Evolutionary conservation across 1,284 basidiomycete genomes (phyloP).

Genomic region (Ustilago lituana): DNA sequence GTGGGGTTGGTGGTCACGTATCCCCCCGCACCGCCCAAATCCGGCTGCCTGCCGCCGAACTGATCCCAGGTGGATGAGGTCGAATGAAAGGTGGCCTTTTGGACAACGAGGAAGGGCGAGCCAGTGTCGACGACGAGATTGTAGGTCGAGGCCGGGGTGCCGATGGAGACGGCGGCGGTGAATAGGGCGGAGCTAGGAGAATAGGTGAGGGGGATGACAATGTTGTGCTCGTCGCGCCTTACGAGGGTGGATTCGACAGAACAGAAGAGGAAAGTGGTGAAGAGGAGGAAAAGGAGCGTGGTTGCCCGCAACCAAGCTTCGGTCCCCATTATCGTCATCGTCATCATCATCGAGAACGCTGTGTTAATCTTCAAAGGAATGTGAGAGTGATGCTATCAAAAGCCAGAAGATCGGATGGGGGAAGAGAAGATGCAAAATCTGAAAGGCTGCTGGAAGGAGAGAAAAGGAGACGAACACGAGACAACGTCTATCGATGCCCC

Average conservation of each 20-base stretch:
- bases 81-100: not conserved
- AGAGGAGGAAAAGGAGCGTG: not conserved
- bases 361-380: too few relatives aligned
- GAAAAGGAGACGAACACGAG: not conserved
- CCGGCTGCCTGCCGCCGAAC: not conserved
- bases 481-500: not conserved
- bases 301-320: too few relatives aligned
- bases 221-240: constrained; percentile 5
- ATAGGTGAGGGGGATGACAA: constrained; percentile 24
- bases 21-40: not conserved
- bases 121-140: constrained; percentile 33
- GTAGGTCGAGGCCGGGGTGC: constrained; percentile 13
- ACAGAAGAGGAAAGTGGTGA: not conserved
- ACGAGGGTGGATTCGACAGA: not conserved
- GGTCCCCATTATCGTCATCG: too few relatives aligned
- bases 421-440: not conserved
- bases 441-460: not conserved
- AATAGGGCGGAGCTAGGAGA: constrained; percentile 5
- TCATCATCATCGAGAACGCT: too few relatives aligned
- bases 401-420: not conserved
- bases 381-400: too few relatives aligned
- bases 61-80: constrained; percentile 9
- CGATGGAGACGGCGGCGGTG: constrained; percentile 23
- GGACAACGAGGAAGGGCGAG: constrained; percentile 28
- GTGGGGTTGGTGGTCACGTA: constrained; percentile 19